phyloP scores from a whole-genome alignment of 345 rosid species.

The Rhizophora apiculata region DNA sequence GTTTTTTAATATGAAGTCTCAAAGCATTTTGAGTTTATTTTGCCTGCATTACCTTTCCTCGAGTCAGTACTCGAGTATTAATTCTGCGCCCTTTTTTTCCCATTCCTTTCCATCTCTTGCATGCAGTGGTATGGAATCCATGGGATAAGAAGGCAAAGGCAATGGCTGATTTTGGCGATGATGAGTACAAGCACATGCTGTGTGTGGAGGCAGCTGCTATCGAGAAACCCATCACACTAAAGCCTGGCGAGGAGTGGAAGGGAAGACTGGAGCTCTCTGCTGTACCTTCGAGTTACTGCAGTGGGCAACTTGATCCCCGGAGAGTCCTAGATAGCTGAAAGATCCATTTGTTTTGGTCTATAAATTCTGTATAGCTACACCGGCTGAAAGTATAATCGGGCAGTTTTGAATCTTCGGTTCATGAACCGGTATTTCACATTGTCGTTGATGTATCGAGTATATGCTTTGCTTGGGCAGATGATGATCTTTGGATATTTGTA shows the following conservation, averaged over 20 bases:
- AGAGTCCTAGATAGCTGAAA: neutral
- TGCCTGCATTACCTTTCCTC: neutral
- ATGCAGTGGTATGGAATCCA: constrained; percentile 95
- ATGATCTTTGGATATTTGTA: neutral
- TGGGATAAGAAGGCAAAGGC: constrained; percentile 93
- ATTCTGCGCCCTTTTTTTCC: neutral
- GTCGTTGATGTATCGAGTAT: neutral
- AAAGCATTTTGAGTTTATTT: too few relatives aligned
- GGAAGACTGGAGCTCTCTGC: constrained; percentile 27
- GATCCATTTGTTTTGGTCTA: constrained; percentile 8
- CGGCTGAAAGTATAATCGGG: neutral
- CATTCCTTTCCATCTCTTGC: neutral
- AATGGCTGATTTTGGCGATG: constrained; percentile 76
- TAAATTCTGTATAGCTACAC: neutral
- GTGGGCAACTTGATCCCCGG: constrained; percentile 26
- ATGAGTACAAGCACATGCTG: constrained; percentile 51
- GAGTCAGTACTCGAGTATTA: neutral
- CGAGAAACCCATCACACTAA: constrained; percentile 76
- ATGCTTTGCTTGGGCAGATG: neutral
- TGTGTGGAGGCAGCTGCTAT: constrained; percentile 89
- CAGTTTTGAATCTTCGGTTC: neutral
- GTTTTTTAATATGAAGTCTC: too few relatives aligned
- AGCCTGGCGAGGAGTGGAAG: constrained; percentile 54
- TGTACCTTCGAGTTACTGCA: constrained; percentile 29
- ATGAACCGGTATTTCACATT: neutral